A percentile compares a stretch with the other conserved stretches of the same genome.
These are phyloP conservation scores for Pythium insidiosum DNA, from an alignment of 352 stramenopile species.

Conservation along the genomic window DNA sequence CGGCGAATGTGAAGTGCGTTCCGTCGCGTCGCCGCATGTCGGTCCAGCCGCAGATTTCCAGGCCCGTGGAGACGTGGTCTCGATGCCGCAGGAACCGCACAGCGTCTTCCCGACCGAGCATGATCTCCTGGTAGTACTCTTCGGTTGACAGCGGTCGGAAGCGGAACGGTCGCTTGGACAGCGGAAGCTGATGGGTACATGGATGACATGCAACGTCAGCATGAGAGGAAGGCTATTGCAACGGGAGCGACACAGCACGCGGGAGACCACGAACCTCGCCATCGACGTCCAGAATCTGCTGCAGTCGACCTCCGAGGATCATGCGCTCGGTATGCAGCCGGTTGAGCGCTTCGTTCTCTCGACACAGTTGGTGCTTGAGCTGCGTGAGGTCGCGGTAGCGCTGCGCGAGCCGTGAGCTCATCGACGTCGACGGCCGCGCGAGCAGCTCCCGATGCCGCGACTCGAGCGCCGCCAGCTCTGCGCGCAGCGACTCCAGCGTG, in stretches of 20 bases:
- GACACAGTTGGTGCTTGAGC: conserved; percentile 1
- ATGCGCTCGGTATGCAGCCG: not conserved
- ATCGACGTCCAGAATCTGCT: conserved; percentile 3
- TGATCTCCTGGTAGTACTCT: not conserved
- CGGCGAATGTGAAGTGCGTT: not conserved
- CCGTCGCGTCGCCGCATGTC: not conserved
- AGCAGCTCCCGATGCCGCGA: not conserved
- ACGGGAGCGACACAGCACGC: not conserved
- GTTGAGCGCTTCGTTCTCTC: conserved; percentile 3
- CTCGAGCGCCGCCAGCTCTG: conserved; percentile 1
- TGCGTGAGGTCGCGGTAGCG: conserved; percentile 1
- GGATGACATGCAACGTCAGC: too few relatives aligned
- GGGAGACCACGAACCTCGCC: not conserved
- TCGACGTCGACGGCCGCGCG: not conserved
- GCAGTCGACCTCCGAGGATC: conserved; percentile 4
- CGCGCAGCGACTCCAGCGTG: conserved; percentile 3
- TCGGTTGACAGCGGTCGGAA: not conserved
- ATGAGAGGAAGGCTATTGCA: not conserved
- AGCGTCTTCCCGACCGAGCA: too few relatives aligned
- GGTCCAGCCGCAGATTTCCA: not conserved
- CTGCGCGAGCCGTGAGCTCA: not conserved
- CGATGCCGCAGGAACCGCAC: not conserved
- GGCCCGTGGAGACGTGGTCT: not conserved
- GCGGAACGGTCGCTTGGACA: not conserved
- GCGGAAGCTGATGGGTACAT: not conserved